Conservation (phyloP, 2,329 filamentous ascomycete species). For the Torrubiella hemipterigena region DNA sequence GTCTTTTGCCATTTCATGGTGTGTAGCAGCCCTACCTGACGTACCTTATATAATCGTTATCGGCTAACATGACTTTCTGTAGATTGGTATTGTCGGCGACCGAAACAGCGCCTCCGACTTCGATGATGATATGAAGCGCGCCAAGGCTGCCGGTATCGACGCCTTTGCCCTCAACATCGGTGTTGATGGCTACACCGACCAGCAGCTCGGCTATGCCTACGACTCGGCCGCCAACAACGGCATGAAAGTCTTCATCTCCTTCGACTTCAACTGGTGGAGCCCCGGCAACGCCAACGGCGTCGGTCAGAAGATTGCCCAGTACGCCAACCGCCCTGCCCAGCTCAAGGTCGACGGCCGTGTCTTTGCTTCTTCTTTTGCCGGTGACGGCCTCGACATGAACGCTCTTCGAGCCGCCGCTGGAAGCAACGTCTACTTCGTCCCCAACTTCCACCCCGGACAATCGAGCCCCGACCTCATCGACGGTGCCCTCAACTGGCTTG, state of each 20-base stretch:
- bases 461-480: slow-evolving; percentile 27
- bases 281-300: slow-evolving; percentile 22
- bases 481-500: slow-evolving; percentile 33
- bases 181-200: slow-evolving; percentile 22
- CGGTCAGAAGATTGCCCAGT: slow-evolving; percentile 32
- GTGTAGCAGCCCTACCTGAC: slow-evolving; percentile 2
- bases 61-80: neutral
- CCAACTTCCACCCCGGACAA: slow-evolving; percentile 33
- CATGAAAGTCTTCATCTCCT: slow-evolving; percentile 41
- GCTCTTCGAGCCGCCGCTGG: slow-evolving; percentile 29
- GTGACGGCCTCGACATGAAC: slow-evolving; percentile 30
- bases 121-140: slow-evolving; percentile 32
- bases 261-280: slow-evolving; percentile 41
- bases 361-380: slow-evolving; percentile 42
- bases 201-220: slow-evolving; percentile 19
- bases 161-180: slow-evolving; percentile 39
- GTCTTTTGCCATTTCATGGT: slow-evolving; percentile 33
- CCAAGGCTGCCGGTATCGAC: slow-evolving; percentile 31
- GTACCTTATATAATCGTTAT: neutral
- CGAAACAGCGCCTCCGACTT: slow-evolving; percentile 28
- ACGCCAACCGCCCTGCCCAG: slow-evolving; percentile 29
- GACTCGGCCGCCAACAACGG: slow-evolving; percentile 24
- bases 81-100: slow-evolving; percentile 32
- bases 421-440: slow-evolving; percentile 32
- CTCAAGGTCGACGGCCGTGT: slow-evolving; percentile 34